Base-by-base conservation (phyloP, 2,329 filamentous ascomycete species). In the Celoporthe dispersa region DNA sequence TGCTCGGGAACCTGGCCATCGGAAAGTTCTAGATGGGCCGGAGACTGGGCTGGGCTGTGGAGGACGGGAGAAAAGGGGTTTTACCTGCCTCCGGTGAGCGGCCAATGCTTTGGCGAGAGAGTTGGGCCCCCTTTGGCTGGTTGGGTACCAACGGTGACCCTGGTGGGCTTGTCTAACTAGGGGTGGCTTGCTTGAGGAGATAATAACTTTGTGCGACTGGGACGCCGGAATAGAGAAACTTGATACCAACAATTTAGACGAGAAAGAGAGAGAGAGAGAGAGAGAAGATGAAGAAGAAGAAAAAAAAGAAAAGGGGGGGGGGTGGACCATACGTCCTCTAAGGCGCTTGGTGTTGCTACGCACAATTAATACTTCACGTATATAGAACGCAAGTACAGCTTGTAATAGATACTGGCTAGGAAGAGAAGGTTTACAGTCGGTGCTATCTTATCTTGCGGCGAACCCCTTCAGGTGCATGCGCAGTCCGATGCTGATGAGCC, bases 1-100 rank as follows among this genome's bases (percentile, higher is more conserved):
- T 96, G 89, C 82, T 93, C 71, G 79, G 80, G 44, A 95, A 97
- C 80, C 78, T 97, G 79, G 78, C 91, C 70, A 81, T 85, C 76
- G 88, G 87, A 70, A 96, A 96, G 87, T 80, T 95, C 70, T 94
- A 85, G 82, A 25, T 39, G 28, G 0, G 28, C 6, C 9, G 51
- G 28, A 6, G 60, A 4, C 31, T 28, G 14, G 63, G 19, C 7
- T 25, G 6, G 14, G 31, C 3, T 2, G 57, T 16, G 8, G 31
- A 9, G 16, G 57, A 25, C 51, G 12, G 25, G 1, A 3, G 12
- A 44, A 4, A 19, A 22, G 41, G 14, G 16, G 3, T 48, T 48
- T 39, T 14, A 12, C 44, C 44, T 48, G 7, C 44, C 44, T 48
- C 44, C 1, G 19, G n/a, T 48, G n/a, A n/a, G n/a, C 44, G 22